phyloP scores from a whole-genome alignment of 768 basidiomycete genomes.

The Boletus barrowsii region DNA sequence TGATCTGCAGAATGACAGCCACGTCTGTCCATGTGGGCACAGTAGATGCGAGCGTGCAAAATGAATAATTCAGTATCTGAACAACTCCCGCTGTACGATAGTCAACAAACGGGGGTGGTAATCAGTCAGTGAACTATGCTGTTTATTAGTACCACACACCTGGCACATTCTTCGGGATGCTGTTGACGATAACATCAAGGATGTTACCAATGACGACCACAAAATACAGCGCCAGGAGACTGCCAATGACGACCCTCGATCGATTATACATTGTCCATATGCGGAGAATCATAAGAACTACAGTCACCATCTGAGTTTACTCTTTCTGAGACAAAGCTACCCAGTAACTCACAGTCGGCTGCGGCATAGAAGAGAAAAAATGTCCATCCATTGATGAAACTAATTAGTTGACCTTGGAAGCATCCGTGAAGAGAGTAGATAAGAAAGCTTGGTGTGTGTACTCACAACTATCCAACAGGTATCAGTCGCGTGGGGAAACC shows the following conservation, averaged over 20 bases:
- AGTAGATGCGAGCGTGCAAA: background rate
- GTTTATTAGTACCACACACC: background rate
- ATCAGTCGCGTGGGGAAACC: background rate
- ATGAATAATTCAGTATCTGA: background rate
- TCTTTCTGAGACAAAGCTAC: background rate
- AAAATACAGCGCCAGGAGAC: background rate
- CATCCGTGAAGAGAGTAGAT: background rate
- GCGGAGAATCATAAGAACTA: slow-evolving; percentile 3
- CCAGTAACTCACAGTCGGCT: slow-evolving; percentile 3
- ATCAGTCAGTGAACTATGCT: background rate
- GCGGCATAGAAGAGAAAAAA: background rate
- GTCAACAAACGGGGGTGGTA: background rate
- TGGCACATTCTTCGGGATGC: background rate
- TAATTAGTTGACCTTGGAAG: background rate
- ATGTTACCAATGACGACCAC: background rate
- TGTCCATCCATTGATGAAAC: background rate
- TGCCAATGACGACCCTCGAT: background rate
- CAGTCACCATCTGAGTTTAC: background rate
- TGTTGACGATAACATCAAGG: background rate
- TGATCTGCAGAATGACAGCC: background rate
- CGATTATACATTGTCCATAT: slow-evolving; percentile 2
- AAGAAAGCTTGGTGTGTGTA: background rate
- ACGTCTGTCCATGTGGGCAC: background rate
- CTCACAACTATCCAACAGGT: slow-evolving; percentile 2
- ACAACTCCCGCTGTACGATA: background rate